Conservation (phyloP, 1,284 basidiomycete species). For the Porodaedalea pini region DNA sequence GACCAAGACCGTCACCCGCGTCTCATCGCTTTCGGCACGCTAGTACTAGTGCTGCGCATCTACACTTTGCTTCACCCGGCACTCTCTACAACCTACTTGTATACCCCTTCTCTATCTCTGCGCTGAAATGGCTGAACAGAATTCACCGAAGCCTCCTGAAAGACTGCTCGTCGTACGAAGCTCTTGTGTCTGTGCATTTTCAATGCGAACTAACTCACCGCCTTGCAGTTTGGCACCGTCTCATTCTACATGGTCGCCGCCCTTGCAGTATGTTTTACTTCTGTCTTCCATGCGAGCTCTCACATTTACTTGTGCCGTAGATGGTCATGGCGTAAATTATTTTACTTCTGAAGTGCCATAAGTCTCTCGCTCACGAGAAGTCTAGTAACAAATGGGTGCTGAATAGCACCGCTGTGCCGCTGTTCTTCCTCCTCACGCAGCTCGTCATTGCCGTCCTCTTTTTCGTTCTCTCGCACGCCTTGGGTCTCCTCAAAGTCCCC, state of each 20-base stretch:
- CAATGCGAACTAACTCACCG: no score
- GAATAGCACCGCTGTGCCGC: constrained; percentile 60
- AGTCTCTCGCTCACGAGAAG: background rate
- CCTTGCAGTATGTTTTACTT: constrained; percentile 58
- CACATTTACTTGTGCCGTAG: constrained; percentile 36
- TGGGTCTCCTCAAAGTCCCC: constrained; percentile 60
- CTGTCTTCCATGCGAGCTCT: background rate
- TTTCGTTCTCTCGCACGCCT: constrained; percentile 59
- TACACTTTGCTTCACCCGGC: background rate
- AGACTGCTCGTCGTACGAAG: constrained; percentile 25
- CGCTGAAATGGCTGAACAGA: constrained; percentile 22
- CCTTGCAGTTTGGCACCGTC: constrained; percentile 56
- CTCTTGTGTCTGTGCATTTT: no score
- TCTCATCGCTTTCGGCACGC: constrained; percentile 2
- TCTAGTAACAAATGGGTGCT: constrained; percentile 79
- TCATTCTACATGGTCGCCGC: constrained; percentile 80
- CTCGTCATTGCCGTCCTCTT: constrained; percentile 74
- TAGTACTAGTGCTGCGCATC: background rate
- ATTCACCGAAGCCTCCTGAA: constrained; percentile 20
- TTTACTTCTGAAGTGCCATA: constrained; percentile 6
- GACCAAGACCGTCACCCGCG: background rate
- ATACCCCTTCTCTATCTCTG: background rate
- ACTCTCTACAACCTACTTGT: no score
- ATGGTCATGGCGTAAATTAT: constrained; percentile 76
- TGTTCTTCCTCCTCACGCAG: constrained; percentile 85